Evolutionary conservation across 192 early-diverging fungal species (phyloP).

Genomic region (Coemansia sp.): DNA sequence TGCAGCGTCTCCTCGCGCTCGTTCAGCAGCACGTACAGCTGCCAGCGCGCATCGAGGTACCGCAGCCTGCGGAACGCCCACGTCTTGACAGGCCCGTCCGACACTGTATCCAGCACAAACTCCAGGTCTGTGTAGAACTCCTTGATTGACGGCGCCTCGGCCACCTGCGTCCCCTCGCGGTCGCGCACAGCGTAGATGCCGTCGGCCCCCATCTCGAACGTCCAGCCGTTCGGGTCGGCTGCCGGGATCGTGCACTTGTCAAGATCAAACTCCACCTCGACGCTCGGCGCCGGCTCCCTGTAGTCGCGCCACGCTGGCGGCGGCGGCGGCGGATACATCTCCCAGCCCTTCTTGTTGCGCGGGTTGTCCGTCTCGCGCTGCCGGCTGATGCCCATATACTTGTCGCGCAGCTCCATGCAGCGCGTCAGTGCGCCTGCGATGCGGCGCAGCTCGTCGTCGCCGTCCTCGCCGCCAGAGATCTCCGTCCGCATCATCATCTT

Average conservation of each 20-base stretch:
- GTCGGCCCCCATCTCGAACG: conserved; percentile 58
- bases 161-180: conserved; percentile 33
- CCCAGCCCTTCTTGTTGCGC: conserved; percentile 74
- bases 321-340: conserved; percentile 86
- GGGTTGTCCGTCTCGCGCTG: conserved; percentile 85
- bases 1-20: conserved; percentile 95
- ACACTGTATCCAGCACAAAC: conserved; percentile 72
- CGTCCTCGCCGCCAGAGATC: conserved; percentile 35
- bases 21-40: conserved; percentile 88
- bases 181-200: conserved; percentile 67
- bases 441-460: conserved; percentile 35
- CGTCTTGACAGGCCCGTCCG: conserved; percentile 90
- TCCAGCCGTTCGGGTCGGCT: conserved; percentile 14
- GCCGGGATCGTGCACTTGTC: conserved; percentile 16
- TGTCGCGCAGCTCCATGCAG: conserved; percentile 79
- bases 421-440: conserved; percentile 57
- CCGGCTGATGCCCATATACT: conserved; percentile 76
- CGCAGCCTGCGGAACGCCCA: conserved; percentile 88
- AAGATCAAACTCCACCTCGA: conserved; percentile 19
- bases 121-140: conserved; percentile 90
- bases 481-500: conserved; percentile 45
- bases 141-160: conserved; percentile 67
- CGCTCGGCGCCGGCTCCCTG: conserved; percentile 16
- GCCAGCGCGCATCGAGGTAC: conserved; percentile 92
- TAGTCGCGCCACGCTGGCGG: conserved; percentile 68